These are phyloP conservation scores for Neonothopanus nambi DNA, from an alignment of 1,284 basidiomycete genomes.

Conservation along the genomic window DNA sequence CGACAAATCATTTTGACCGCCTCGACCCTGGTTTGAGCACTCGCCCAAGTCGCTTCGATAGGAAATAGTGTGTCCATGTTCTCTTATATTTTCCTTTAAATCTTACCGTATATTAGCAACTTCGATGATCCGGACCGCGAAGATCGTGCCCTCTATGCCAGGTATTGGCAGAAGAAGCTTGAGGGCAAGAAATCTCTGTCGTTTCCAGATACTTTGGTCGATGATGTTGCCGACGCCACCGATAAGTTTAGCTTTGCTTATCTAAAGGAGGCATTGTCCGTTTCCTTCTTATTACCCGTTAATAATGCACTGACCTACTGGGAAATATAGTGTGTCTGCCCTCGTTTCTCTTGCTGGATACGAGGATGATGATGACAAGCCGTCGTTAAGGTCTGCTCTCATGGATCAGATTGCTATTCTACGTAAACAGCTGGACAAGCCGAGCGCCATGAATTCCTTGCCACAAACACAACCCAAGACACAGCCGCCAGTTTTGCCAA, in stretches of 20 bases:
- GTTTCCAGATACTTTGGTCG: slow-evolving; percentile 65
- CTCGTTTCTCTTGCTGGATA: slow-evolving; percentile 55
- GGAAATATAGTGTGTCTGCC: slow-evolving; percentile 52
- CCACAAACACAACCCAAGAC: no score
- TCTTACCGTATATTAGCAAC: slow-evolving; percentile 35
- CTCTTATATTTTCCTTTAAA: background rate
- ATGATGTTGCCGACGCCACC: slow-evolving; percentile 60
- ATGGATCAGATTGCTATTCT: slow-evolving; percentile 60
- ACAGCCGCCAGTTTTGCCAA: no score
- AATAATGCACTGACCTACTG: slow-evolving; percentile 2
- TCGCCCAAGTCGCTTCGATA: slow-evolving; percentile 80
- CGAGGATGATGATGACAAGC: slow-evolving; percentile 45
- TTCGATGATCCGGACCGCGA: slow-evolving; percentile 66
- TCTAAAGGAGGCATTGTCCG: slow-evolving; percentile 82
- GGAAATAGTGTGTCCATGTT: slow-evolving; percentile 66
- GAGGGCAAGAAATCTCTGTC: slow-evolving; percentile 55
- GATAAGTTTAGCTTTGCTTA: slow-evolving; percentile 78
- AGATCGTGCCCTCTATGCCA: slow-evolving; percentile 64
- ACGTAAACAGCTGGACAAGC: slow-evolving; percentile 56
- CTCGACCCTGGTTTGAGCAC: slow-evolving; percentile 75
- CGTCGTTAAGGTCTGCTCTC: slow-evolving; percentile 49
- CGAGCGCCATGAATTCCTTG: background rate
- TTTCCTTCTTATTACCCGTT: slow-evolving; percentile 18
- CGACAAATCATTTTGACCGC: slow-evolving; percentile 81
- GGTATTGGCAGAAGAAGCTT: slow-evolving; percentile 80